phyloP scores from a whole-genome alignment of 306 rosid genomes.

The Astragalus membranaceus region DNA sequence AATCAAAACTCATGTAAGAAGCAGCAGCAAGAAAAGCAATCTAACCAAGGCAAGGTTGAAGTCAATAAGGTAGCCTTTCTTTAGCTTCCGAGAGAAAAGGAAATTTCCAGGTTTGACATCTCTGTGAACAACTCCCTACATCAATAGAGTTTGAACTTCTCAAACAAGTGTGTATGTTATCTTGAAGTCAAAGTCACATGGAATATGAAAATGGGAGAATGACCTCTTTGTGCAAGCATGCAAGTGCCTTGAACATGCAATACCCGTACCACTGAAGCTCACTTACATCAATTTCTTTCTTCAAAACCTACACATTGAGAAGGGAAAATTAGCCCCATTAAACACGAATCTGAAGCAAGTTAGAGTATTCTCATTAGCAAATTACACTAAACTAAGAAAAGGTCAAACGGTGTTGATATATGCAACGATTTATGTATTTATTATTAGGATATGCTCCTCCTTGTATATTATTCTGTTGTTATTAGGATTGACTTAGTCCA shows the following conservation, averaged over 20 bases:
- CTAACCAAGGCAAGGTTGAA: slow-evolving; percentile 87
- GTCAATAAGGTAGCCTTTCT: slow-evolving; percentile 80
- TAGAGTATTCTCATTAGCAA: neutral
- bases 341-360: neutral
- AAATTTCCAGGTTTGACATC: slow-evolving; percentile 96
- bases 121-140: slow-evolving; percentile 74
- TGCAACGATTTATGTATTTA: too few relatives aligned
- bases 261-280: slow-evolving; percentile 80
- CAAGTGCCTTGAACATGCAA: slow-evolving; percentile 81
- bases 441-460: too few relatives aligned
- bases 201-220: neutral
- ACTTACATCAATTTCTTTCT: slow-evolving; percentile 57
- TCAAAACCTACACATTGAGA: slow-evolving; percentile 51
- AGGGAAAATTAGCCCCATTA: neutral
- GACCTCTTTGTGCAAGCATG: slow-evolving; percentile 83
- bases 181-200: neutral
- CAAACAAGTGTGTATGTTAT: neutral
- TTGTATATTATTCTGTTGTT: too few relatives aligned
- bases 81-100: slow-evolving; percentile 67
- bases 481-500: too few relatives aligned
- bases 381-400: neutral
- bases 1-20: slow-evolving; percentile 4
- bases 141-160: slow-evolving; percentile 11
- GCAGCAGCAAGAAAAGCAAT: slow-evolving; percentile 15
- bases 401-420: neutral